Evolutionary conservation across 2,329 filamentous ascomycete genomes (phyloP).

Genomic region (Massarina eburnea): DNA sequence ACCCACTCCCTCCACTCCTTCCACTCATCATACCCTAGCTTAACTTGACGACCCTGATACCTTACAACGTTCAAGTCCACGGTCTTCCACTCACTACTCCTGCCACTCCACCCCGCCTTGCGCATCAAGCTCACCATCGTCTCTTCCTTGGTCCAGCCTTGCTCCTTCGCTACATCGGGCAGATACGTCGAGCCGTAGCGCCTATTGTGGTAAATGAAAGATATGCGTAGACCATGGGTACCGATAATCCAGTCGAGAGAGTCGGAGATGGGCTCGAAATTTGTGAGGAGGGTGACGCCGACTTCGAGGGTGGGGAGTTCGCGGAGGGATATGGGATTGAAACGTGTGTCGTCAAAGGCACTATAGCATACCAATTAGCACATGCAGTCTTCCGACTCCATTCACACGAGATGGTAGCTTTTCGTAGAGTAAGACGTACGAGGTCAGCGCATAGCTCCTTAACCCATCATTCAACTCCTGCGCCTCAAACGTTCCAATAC

Average conservation of each 20-base stretch:
- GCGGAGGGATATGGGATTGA: constrained; percentile 55
- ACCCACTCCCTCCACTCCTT: constrained; percentile 79
- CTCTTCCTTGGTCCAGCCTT: constrained; percentile 94
- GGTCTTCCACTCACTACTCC: constrained; percentile 68
- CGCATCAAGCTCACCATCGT: constrained; percentile 86
- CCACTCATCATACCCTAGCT: constrained; percentile 71
- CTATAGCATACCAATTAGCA: constrained; percentile 36
- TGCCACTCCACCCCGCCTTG: constrained; percentile 88
- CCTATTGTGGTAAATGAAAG: constrained; percentile 72
- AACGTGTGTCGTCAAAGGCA: constrained; percentile 65
- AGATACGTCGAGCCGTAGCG: constrained; percentile 87
- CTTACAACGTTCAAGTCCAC: constrained; percentile 77
- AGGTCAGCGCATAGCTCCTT: constrained; percentile 78
- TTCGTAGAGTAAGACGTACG: constrained; percentile 54
- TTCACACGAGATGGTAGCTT: too few species aligned
- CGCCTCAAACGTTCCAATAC: constrained; percentile 91
- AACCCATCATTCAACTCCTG: constrained; percentile 74
- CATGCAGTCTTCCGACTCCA: too few species aligned
- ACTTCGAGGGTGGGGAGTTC: constrained; percentile 44
- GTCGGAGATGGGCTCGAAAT: constrained; percentile 76
- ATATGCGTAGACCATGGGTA: constrained; percentile 82
- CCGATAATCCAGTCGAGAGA: constrained; percentile 85
- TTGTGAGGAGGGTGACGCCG: constrained; percentile 75
- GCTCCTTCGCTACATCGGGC: constrained; percentile 86
- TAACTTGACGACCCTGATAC: constrained; percentile 83